Percentiles rank a stretch among this genome's conserved stretches.
Evolutionary conservation across 805 yeast genomes (phyloP).

Genomic region (Hanseniaspora vineae): DNA sequence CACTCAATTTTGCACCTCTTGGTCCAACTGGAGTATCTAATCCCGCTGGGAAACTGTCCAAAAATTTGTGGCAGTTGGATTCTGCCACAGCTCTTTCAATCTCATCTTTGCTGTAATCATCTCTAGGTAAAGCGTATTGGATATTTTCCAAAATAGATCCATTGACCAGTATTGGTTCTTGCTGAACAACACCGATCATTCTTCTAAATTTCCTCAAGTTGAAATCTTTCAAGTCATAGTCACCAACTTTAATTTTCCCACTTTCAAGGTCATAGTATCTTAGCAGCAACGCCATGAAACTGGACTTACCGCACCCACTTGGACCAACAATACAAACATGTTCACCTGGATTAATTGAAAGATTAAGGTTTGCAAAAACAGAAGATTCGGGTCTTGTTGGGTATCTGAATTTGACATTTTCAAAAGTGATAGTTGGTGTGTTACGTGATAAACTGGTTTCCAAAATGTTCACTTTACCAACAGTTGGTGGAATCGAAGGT

Average conservation of each 20-base stretch:
- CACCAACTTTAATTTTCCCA: conserved; percentile 57
- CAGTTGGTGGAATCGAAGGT: conserved; percentile 55
- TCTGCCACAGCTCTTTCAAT: conserved; percentile 45
- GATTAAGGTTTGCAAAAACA: conserved; percentile 48
- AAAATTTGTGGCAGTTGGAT: conserved; percentile 65
- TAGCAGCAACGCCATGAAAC: conserved; percentile 64
- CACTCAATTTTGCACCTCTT: conserved; percentile 78
- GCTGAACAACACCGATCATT: conserved; percentile 80
- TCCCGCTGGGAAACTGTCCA: conserved; percentile 67
- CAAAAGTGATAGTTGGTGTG: conserved; percentile 39
- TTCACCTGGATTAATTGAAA: conserved; percentile 63
- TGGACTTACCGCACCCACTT: conserved; percentile 93
- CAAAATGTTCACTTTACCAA: conserved; percentile 35
- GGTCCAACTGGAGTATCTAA: conserved; percentile 77
- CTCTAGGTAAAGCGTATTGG: conserved; percentile 47
- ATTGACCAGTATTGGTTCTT: conserved; percentile 80
- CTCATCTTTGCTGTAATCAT: conserved; percentile 42
- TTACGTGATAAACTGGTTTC: conserved; percentile 15
- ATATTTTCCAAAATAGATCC: conserved; percentile 80
- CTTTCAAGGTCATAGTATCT: conserved; percentile 69
- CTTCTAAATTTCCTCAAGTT: conserved; percentile 63
- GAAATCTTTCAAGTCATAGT: conserved; percentile 45
- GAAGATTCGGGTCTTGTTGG: conserved; percentile 70
- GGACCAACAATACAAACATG: conserved; percentile 93
- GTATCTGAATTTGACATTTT: conserved; percentile 55